Evolutionary conservation across 805 yeast species (phyloP), one percentile per base, ranked within the genome.

Genomic region (Yamadazyma tumulicola): DNA sequence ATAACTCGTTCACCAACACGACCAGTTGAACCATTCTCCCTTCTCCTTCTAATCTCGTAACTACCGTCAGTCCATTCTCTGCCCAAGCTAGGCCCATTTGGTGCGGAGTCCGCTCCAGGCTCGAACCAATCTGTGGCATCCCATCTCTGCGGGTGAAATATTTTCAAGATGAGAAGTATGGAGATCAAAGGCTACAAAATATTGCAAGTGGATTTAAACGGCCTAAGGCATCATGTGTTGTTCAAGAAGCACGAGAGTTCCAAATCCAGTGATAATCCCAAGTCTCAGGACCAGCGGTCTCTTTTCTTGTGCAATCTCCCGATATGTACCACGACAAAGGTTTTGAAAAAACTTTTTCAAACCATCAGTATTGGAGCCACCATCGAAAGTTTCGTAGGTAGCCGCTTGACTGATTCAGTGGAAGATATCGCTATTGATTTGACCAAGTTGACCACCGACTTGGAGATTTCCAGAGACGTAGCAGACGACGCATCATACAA

Each of bases 231-330:
- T 53, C 81, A 75, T 48, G 59, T 82, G 45, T 84, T 69, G 49
- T 59, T 75, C 47, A 83, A 82, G 56, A 84, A 79, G 49, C 94
- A 85, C 52, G 61, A 69, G 28, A 52, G 57, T 26, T 63, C 64
- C 33, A 66, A 63, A 21, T 57, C 64, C 2, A 71, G 72, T 21
- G 57, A 69, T 14, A 58, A 54, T 13, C 47, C 48, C n/a, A 11
- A 20, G 11, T 6, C 27, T 12, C 16, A 16, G 13, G 29, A 26
- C n/a, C 72, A 73, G 33, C 66, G 84, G 33, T 71, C 84, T 19
- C 56, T 89, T n/a, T 89, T 89, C 59, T 54, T 82, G 5, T 77
- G 83, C 38, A 88, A 89, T 52, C 60, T 87, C 26, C 96, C 97
- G 2, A 60, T 81, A 15, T 70, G 73, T 38, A 69, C 87, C 5